phyloP scores from a whole-genome alignment of 306 rosid genomes.

The Dalbergia oliveri region DNA sequence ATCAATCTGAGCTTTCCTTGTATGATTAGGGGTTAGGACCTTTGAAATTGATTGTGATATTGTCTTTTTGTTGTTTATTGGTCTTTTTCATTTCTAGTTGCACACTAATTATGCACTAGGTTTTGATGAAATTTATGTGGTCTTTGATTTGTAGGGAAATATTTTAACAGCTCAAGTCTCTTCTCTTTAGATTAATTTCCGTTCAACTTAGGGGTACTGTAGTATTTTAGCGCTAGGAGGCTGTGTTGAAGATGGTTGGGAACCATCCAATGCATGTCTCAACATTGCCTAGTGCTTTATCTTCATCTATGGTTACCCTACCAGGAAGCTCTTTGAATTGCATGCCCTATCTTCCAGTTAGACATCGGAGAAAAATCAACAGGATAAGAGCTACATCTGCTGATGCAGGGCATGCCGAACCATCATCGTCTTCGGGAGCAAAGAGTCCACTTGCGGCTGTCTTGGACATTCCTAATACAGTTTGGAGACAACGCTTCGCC shows the following conservation, averaged over 20 bases:
- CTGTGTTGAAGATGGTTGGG: conserved; percentile 66
- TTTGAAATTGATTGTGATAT: conserved; percentile 20
- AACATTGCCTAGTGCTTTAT: conserved; percentile 56
- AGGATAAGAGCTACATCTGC: conserved; percentile 64
- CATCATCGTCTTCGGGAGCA: conserved; percentile 61
- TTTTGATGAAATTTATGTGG: conserved; percentile 5
- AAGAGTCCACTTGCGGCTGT: conserved; percentile 66
- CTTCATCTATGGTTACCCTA: conserved; percentile 54
- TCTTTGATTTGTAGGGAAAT: conserved; percentile 4
- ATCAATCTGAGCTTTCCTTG: background rate
- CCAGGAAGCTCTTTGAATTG: conserved; percentile 52
- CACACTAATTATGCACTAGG: background rate
- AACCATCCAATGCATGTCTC: conserved; percentile 60
- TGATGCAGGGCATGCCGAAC: conserved; percentile 63
- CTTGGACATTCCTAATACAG: conserved; percentile 67
- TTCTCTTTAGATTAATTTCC: conserved; percentile 19
- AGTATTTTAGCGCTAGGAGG: conserved; percentile 7
- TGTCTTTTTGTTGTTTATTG: background rate
- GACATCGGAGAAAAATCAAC: conserved; percentile 38
- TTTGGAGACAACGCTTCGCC: conserved; percentile 85
- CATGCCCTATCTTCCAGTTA: conserved; percentile 55
- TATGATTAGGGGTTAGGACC: background rate
- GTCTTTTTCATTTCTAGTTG: background rate
- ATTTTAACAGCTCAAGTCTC: conserved; percentile 28
- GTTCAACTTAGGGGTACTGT: conserved; percentile 20